These are phyloP conservation scores for Aspergillus oerlinghausenensis DNA, from an alignment of 2,329 filamentous ascomycete species.

Conservation along the genomic window DNA sequence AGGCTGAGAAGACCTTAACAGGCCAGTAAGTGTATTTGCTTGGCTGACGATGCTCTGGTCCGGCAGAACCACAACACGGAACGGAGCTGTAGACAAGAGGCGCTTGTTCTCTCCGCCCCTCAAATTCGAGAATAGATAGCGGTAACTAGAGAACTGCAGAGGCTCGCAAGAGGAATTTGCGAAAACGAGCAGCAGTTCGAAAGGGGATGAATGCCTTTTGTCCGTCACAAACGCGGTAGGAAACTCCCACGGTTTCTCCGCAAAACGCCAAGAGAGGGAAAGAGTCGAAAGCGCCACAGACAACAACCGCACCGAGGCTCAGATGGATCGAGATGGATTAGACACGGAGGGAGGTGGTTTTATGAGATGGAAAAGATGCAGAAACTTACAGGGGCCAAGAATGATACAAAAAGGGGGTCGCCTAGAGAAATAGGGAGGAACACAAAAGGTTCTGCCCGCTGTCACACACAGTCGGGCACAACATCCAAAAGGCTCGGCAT, in stretches of 20 bases:
- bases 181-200: not conserved
- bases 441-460: not conserved
- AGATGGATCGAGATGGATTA: not conserved
- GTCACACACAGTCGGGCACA: not conserved
- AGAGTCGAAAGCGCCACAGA: not conserved
- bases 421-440: not conserved
- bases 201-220: not conserved
- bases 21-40: not conserved
- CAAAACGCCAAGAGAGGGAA: not conserved
- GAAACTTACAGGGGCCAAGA: not conserved
- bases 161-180: not conserved
- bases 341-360: not conserved
- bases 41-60: not conserved
- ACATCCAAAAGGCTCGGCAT: conserved; percentile 9
- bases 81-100: not conserved
- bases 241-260: not conserved
- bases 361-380: not conserved
- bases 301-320: not conserved
- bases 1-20: not conserved
- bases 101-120: not conserved
- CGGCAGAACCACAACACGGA: not conserved
- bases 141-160: not conserved
- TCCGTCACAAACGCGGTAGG: not conserved
- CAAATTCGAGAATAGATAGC: not conserved
- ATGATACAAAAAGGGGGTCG: not conserved